Conservation (phyloP, 2,329 filamentous ascomycete genomes). For the Calonectria pseudoreteaudii region DNA sequence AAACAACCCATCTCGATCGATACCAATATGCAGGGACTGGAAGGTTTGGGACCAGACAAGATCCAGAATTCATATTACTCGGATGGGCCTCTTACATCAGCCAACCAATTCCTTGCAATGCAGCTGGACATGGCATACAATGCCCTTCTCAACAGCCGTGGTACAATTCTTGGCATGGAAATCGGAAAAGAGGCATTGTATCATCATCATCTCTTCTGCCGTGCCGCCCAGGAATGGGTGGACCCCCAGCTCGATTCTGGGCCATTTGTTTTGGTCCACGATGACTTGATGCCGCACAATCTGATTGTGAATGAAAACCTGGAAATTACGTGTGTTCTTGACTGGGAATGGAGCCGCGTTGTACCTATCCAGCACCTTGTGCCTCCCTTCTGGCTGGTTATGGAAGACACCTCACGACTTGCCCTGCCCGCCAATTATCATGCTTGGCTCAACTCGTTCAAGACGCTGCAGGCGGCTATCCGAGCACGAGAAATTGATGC, state of each 20-base stretch:
- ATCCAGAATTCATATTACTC: slow-evolving; percentile 18
- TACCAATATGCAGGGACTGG: slow-evolving; percentile 25
- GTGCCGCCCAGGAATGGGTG: slow-evolving; percentile 19
- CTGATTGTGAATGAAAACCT: slow-evolving; percentile 22
- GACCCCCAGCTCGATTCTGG: slow-evolving; percentile 15
- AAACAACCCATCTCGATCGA: slow-evolving; percentile 20
- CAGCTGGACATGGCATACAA: slow-evolving; percentile 20
- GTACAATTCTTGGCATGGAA: slow-evolving; percentile 8
- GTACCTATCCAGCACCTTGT: slow-evolving; percentile 29
- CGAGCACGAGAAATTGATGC: background rate
- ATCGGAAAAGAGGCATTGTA: slow-evolving; percentile 22
- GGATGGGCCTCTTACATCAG: slow-evolving; percentile 5
- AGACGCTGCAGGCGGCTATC: background rate
- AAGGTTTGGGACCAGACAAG: slow-evolving; percentile 17
- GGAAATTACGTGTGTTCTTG: slow-evolving; percentile 20
- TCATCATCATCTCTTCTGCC: slow-evolving; percentile 24
- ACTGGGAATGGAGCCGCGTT: slow-evolving; percentile 36
- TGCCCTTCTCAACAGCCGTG: slow-evolving; percentile 21
- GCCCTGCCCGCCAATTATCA: slow-evolving; percentile 6
- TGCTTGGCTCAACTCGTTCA: slow-evolving; percentile 6
- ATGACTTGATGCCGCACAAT: slow-evolving; percentile 26
- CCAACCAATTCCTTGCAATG: slow-evolving; percentile 24
- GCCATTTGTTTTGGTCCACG: slow-evolving; percentile 29
- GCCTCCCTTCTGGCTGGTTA: slow-evolving; percentile 28
- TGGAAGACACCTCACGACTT: background rate